Evolutionary conservation across 768 basidiomycete genomes (phyloP), one percentile per base, ranked within the genome.

Genomic region (Suillus clintonianus): DNA sequence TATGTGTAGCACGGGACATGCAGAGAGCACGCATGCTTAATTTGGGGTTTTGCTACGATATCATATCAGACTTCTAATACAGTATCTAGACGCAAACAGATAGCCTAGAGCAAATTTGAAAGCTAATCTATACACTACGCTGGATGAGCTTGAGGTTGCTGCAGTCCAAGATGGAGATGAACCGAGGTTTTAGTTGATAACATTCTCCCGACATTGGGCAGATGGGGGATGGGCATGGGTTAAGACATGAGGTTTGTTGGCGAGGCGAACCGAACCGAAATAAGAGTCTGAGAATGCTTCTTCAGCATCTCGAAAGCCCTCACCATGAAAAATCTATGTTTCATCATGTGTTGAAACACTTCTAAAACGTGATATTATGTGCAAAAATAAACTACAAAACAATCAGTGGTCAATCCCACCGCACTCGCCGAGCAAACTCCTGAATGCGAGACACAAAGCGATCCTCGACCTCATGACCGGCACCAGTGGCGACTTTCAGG

Each of bases 401-500:
- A 41, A 39, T 39, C 37, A 5, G 55, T 37, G 36, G 32, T 79
- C 68, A 85, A 76, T 95, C 93, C 95, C 95, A 97, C 42, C 84
- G 77, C 70, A 97, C 89, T 74, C 80, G 86, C 63, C 77, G 76
- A 13, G 89, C 83, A 70, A 95, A 96, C 67, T 91, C 86, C 63
- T 84, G 81, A 65, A 99, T 96, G 62, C 86, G 79, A 2, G 92
- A 95, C 55, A 92, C 89, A 67, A 87, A 87, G 56, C 71, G 80
- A 63, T 95, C 88, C 64, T 84, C 72, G 36, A 95, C 79, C 70
- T 93, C 88, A 63, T 91, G 76, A 3, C 89, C 91, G 15, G 82
- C 85, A 0, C 97, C 97, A 6, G 94, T 90, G 36, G 90, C 96
- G 8, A 97, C 90, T 75, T 94, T 90, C 36, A 97, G 75, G 62